These are phyloP conservation scores for Nemania abortiva DNA, from an alignment of 2,329 filamentous ascomycete genomes.

Conservation along the genomic window DNA sequence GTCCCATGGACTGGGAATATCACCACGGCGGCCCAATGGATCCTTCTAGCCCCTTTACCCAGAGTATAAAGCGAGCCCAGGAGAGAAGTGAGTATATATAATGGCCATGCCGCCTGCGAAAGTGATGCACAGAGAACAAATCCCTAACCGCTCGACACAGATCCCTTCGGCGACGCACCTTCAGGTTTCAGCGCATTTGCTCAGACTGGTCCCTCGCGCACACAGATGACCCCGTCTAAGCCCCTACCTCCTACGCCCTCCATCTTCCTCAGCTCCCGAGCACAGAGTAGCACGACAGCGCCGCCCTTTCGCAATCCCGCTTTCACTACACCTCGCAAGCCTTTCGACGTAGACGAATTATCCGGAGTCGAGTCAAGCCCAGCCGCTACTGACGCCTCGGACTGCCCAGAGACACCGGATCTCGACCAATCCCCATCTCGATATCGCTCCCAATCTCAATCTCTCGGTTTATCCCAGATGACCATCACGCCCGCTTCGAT, in stretches of 20 bases:
- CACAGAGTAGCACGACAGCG: slow-evolving; percentile 58
- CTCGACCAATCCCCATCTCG: slow-evolving; percentile 56
- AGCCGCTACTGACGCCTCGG: slow-evolving; percentile 68
- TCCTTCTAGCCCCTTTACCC: slow-evolving; percentile 71
- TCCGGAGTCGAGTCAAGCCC: slow-evolving; percentile 73
- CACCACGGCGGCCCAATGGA: slow-evolving; percentile 69
- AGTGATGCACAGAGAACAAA: slow-evolving; percentile 5
- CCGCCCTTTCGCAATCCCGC: slow-evolving; percentile 72
- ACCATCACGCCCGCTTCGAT: slow-evolving; percentile 63
- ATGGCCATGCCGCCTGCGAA: slow-evolving; percentile 28
- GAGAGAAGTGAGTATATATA: slow-evolving; percentile 58
- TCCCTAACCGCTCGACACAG: slow-evolving; percentile 47
- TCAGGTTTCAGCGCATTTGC: slow-evolving; percentile 55
- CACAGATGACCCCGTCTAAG: slow-evolving; percentile 56
- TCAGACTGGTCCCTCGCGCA: slow-evolving; percentile 45
- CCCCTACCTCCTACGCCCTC: slow-evolving; percentile 53
- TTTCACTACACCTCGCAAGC: slow-evolving; percentile 72
- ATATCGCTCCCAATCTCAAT: too few species aligned
- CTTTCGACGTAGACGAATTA: slow-evolving; percentile 64
- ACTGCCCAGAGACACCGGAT: slow-evolving; percentile 66
- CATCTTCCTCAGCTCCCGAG: slow-evolving; percentile 59
- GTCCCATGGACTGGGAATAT: slow-evolving; percentile 76
- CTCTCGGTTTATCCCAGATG: too few species aligned
- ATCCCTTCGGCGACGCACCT: slow-evolving; percentile 53
- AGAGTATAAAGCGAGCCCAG: slow-evolving; percentile 59